Evolutionary conservation across 2,329 filamentous ascomycete genomes (phyloP), one percentile per base, ranked within the genome.

Genomic region (Tolypocladium ophioglossoides): DNA sequence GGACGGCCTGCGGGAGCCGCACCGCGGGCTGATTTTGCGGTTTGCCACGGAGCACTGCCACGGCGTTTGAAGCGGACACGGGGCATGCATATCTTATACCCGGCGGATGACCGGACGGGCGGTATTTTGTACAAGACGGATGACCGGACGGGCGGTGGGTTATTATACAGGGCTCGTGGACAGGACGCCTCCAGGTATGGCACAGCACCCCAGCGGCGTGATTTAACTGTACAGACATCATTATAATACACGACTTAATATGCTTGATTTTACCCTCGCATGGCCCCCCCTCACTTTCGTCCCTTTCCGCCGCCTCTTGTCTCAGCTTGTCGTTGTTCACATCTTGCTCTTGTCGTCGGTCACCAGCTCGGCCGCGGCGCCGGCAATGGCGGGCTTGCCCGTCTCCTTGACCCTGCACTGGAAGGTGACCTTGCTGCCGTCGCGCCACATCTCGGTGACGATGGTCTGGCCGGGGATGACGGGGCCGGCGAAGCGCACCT

Each of bases 381-480:
- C 88, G 30, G 83, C 83, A 68, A 96, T 95, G 57, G 87, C 89
- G 63, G 89, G 75, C 80, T 95, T 95, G 64, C 91, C 91, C 53
- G 91, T 96, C 80, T 96, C 91, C 74, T 91, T 90, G 59, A 96
- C 89, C 72, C 84, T 91, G 54, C 83, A 82, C 78, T 95, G 89
- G 80, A 95, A 96, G 58, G 91, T 73, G 54, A 96, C 80, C 68
- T 82, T 85, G 64, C 80, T 80, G 50, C 84, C 85, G 64, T 95
- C 89, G 75, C 87, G 91, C 91, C 91, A 96, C 89, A 95, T 92
- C 78, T 95, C 90, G 8, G 90, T 95, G 58, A 88, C 79, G 54
- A 96, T 78, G n/a, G 89, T 95, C 79, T 96, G 86, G 16, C 90
- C 90, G 0, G 89, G 91, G 55, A 91, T 70, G 14, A 96, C 91